A percentile compares a stretch with the other conserved stretches of the same genome.
These are phyloP conservation scores for Salix arbutifolia DNA, from an alignment of 345 rosid genomes.

Conservation along the genomic window DNA sequence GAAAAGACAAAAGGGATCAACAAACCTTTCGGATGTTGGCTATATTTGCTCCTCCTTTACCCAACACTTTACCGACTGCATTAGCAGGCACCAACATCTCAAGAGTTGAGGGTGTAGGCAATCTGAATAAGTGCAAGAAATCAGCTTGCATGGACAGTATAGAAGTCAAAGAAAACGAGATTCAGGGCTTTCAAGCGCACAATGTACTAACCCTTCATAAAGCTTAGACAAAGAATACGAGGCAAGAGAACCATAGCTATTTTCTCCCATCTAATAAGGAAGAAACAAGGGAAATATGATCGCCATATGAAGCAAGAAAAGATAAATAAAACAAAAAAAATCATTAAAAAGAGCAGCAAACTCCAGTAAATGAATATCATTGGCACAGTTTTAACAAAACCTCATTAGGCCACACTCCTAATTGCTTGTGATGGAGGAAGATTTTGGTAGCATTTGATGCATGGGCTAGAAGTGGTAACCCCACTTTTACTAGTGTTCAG, in stretches of 20 bases:
- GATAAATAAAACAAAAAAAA: neutral
- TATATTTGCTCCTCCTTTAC: slow-evolving; percentile 87
- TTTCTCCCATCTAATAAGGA: slow-evolving; percentile 51
- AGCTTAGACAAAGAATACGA: slow-evolving; percentile 63
- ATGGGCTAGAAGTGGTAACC: neutral
- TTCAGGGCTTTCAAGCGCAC: slow-evolving; percentile 1
- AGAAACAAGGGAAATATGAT: slow-evolving; percentile 2
- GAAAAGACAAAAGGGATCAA: slow-evolving; percentile 9
- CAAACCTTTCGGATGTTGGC: slow-evolving; percentile 82
- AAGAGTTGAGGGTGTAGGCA: slow-evolving; percentile 50
- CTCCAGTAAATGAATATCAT: neutral
- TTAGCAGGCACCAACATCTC: slow-evolving; percentile 80
- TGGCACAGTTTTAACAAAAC: neutral
- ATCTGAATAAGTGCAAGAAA: slow-evolving; percentile 34
- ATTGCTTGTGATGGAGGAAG: neutral
- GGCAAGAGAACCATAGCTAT: slow-evolving; percentile 56
- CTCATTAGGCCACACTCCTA: neutral
- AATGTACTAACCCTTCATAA: slow-evolving; percentile 65
- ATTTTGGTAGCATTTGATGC: neutral
- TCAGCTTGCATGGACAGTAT: neutral
- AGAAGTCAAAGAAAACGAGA: neutral
- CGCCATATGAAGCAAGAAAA: neutral
- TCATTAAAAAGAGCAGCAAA: neutral
- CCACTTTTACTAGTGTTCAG: neutral
- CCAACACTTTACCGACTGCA: slow-evolving; percentile 89